Evolutionary conservation across 75 land plant genomes (phyloP), one percentile per base, ranked within the genome.

Genomic region (Pinus taeda): DNA sequence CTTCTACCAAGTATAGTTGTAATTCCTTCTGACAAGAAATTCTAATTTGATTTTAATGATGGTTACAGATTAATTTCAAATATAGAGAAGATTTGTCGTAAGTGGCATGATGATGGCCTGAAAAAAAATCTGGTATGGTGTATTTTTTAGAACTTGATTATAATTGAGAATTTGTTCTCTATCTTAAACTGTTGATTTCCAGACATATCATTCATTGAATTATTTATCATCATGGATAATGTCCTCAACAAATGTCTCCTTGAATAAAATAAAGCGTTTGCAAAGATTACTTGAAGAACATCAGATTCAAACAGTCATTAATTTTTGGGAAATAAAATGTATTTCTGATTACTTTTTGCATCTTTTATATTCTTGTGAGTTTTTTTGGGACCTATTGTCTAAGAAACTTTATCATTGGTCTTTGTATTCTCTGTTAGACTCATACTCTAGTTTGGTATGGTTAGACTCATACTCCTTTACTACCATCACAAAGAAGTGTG

Each of bases 41-140:
- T 69, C 22, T 69, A n/a, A 42, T 22, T 12, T 42, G 42, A 42
- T 17, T 65, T 65, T 36, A 30, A 17, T 65, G 20, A 65, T 15
- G 42, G 20, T 65, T 39, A 42, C 71, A 69, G 71, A 39, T 69
- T 69, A 39, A 69, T 69, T n/a, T 69, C 71, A 42, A n/a, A n/a
- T 30, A 87, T 89, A 36, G 99, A 96, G 80, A 86, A 87, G 24
- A 75, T 83, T 63, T 86, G 89, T 72, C 95, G 93, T 45, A 77
- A 70, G 55, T 96, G 99, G 99, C 78, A 85, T 81, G 83, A 79
- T 75, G 84, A 83, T 83, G 88, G 92, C 33, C 77, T 87, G 6
- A 78, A 88, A 42, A 84, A 86, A 63, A 77, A 86, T 74, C 26
- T 89, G 92, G 98, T 95, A 86, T 70, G 86, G 22, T n/a, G 26